Conservation (phyloP, 2,329 filamentous ascomycete species). For the Zymoseptoria ardabiliae region DNA sequence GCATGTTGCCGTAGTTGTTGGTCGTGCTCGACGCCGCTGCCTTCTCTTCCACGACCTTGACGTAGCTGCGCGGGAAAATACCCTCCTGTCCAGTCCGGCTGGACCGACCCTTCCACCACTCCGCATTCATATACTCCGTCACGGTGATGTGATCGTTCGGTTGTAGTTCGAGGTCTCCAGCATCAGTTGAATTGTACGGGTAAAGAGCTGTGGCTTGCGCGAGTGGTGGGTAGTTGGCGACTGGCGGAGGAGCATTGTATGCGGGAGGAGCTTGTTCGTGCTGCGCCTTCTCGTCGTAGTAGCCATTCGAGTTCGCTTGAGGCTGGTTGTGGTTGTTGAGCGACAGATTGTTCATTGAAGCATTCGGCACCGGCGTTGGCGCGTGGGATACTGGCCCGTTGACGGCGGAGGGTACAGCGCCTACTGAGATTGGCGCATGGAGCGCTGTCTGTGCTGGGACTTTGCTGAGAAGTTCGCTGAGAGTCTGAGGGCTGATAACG, state of each 20-base stretch:
- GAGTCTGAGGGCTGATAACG: constrained; percentile 66
- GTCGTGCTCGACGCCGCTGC: constrained; percentile 45
- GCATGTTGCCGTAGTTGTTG: constrained; percentile 55
- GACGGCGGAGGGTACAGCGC: constrained; percentile 29
- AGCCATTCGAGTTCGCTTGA: constrained; percentile 12
- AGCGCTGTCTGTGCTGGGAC: constrained; percentile 66
- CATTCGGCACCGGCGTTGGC: constrained; percentile 18
- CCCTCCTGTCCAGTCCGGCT: constrained; percentile 75
- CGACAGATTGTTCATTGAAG: constrained; percentile 28
- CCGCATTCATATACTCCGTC: constrained; percentile 86
- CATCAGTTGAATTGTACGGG: constrained; percentile 70
- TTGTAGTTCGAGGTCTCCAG: constrained; percentile 73
- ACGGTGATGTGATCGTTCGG: constrained; percentile 75
- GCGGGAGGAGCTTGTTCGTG: constrained; percentile 46
- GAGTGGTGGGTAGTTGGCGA: constrained; percentile 46
- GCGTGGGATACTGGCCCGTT: constrained; percentile 8
- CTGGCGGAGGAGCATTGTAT: constrained; percentile 44
- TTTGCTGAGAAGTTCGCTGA: constrained; percentile 64
- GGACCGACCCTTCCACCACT: constrained; percentile 94
- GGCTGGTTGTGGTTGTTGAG: constrained; percentile 26
- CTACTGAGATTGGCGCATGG: constrained; percentile 31
- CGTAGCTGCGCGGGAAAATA: constrained; percentile 92
- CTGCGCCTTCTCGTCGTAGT: constrained; percentile 30
- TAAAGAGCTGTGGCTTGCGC: constrained; percentile 75
- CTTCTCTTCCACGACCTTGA: constrained; percentile 63